phyloP scores from a whole-genome alignment of 1,284 basidiomycete genomes.

The Vanrija pseudolonga region DNA sequence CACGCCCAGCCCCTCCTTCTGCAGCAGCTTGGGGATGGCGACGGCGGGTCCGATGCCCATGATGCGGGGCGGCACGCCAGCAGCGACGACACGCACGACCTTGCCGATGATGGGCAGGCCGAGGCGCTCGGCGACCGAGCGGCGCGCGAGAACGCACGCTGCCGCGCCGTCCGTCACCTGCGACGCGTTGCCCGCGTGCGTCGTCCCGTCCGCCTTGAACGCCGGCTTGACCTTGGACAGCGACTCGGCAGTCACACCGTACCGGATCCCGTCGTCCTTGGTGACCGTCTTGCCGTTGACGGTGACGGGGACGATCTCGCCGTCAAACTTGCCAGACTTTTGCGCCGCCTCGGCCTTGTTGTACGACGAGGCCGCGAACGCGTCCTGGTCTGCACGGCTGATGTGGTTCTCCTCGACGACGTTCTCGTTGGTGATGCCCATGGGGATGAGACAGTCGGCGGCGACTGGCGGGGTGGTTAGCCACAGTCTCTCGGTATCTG shows the following conservation, averaged over 20 bases:
- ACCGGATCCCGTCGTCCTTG: constrained; percentile 78
- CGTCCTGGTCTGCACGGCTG: constrained; percentile 72
- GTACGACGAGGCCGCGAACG: constrained; percentile 75
- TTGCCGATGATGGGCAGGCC: constrained; percentile 86
- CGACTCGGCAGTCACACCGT: constrained; percentile 78
- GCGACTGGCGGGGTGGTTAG: too few relatives aligned
- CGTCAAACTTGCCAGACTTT: constrained; percentile 77
- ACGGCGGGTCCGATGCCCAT: constrained; percentile 87
- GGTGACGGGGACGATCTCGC: constrained; percentile 77
- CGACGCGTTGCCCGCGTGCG: constrained; percentile 61
- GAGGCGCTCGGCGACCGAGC: constrained; percentile 75
- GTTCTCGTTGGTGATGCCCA: constrained; percentile 93
- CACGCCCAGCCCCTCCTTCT: constrained; percentile 62
- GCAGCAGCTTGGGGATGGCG: constrained; percentile 71
- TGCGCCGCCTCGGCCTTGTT: constrained; percentile 77
- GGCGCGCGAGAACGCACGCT: constrained; percentile 78
- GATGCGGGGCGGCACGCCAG: constrained; percentile 73
- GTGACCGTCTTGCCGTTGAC: constrained; percentile 62
- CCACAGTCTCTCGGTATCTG: too few relatives aligned
- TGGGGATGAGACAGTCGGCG: constrained; percentile 83
- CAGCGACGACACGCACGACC: constrained; percentile 69
- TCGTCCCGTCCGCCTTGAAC: constrained; percentile 68
- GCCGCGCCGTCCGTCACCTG: constrained; percentile 95
- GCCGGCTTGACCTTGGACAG: constrained; percentile 82
- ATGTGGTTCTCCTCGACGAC: constrained; percentile 62